Percentiles rank a stretch among this genome's conserved stretches.
Conservation (phyloP, 140 eudicot genomes). For the Bidens hawaiensis region DNA sequence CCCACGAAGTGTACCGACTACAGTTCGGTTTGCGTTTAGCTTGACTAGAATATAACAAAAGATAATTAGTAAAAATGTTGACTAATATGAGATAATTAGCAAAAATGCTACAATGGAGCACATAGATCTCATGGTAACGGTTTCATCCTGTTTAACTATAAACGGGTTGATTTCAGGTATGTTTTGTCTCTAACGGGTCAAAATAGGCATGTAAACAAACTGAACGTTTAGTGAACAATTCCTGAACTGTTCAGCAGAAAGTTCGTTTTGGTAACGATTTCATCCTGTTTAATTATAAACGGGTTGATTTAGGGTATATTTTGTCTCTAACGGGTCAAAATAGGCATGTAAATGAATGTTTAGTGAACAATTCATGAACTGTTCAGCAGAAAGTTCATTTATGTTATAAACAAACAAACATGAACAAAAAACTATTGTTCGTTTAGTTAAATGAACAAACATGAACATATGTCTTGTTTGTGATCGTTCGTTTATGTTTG, state of each 20-base stretch:
- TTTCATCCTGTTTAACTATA: neutral
- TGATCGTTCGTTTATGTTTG: no score
- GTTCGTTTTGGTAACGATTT: neutral
- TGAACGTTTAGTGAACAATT: no score
- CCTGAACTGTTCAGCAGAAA: no score
- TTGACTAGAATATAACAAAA: conserved; percentile 55
- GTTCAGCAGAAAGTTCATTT: no score
- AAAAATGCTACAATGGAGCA: neutral
- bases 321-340: neutral
- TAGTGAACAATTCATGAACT: no score
- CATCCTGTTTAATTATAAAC: neutral
- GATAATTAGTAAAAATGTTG: neutral
- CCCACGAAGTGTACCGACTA: conserved; percentile 86
- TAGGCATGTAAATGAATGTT: neutral
- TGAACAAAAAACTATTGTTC: no score
- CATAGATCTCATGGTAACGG: neutral
- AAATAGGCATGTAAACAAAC: neutral
- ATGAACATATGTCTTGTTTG: no score
- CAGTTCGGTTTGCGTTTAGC: conserved; percentile 83
- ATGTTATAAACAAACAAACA: no score
- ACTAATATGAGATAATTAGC: neutral
- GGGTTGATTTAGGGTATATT: neutral
- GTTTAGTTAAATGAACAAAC: no score
- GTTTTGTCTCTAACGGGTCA: neutral
- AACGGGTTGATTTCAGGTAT: neutral